Base-by-base conservation (phyloP, 2,329 filamentous ascomycete species). In the Phialophora macrospora region DNA sequence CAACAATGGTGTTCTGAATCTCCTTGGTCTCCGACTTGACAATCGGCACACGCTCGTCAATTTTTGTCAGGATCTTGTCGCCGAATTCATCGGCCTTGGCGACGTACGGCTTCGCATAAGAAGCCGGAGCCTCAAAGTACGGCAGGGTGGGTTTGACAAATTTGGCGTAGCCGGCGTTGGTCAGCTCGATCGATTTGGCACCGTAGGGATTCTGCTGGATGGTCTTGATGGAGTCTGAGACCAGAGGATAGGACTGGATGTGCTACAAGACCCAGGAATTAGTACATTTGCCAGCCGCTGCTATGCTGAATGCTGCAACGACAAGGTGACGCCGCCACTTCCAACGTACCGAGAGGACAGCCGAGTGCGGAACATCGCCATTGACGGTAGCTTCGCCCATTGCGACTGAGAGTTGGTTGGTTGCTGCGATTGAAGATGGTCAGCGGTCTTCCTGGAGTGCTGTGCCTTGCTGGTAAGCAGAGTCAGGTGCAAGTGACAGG, bases 121-220 rank as follows among this genome's bases (percentile, higher is more conserved):
- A 84, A 81, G 92, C 94, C 41, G 93, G 93, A 73, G 86, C 90
- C 73, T 87, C 79, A 73, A 97, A 82, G 80, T 92, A 92, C 30
- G 91, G 90, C 62, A 94, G 80, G 69, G 97, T 80, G 22, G 93
- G 92, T 72, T 88, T 89, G 76, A 90, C 89, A 74, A 97, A 84
- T 70, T 85, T 88, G 75, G 87, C 82, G 83, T 93, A 96, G 73
- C 89, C 88, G 67, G 88, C 86, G 75, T 90, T 86, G 77, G 89
- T 86, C 69, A 95, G 80, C 73, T 90, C 84, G 76, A 97, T 82
- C 51, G 92, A 93, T 80, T 89, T 93, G 77, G 92, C 89, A 75
- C 91, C 93, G 76, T 91, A 89, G 58, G 91, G 89, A 80, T 94
- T 92, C 75, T 86, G 82, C 80, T 93, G 91, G 85, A 96, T 89